phyloP scores from a whole-genome alignment of 306 rosid species.

The Hippophae rhamnoides region DNA sequence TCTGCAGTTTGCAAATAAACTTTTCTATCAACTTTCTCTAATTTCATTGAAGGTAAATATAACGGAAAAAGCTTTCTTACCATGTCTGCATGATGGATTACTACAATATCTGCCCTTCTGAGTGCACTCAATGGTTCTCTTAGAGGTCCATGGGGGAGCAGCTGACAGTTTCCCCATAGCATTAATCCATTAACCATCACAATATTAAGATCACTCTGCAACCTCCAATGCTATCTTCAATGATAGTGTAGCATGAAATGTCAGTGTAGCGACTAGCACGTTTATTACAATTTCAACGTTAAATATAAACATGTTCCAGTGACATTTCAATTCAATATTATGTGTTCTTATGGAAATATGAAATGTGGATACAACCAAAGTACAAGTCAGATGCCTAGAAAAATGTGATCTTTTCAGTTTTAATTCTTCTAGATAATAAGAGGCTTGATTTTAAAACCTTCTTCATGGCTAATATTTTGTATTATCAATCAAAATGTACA shows the following conservation, averaged over 20 bases:
- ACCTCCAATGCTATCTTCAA: slow-evolving; percentile 79
- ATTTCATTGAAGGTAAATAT: not conserved
- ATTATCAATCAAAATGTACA: too few species aligned
- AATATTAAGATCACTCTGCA: slow-evolving; percentile 73
- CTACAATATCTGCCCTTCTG: slow-evolving; percentile 55
- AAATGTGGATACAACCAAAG: too few species aligned
- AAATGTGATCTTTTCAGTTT: too few species aligned
- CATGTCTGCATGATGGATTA: slow-evolving; percentile 77
- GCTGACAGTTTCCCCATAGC: slow-evolving; percentile 61
- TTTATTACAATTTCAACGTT: not conserved
- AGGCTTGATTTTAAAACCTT: too few species aligned
- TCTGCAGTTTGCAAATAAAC: slow-evolving; percentile 36
- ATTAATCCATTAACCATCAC: slow-evolving; percentile 80
- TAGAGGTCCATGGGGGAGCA: slow-evolving; percentile 80
- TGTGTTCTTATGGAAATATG: too few species aligned
- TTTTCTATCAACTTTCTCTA: slow-evolving; percentile 1
- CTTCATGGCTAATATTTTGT: too few species aligned
- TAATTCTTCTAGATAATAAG: too few species aligned
- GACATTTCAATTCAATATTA: not conserved
- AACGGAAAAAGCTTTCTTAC: slow-evolving; percentile 23
- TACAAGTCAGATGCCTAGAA: too few species aligned
- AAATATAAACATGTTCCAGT: not conserved
- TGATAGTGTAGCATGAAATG: slow-evolving; percentile 14
- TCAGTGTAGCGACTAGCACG: slow-evolving; percentile 5
- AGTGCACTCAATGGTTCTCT: slow-evolving; percentile 78